Base-by-base conservation (phyloP, 805 yeast genomes). In the Lipomyces mesembrius region DNA sequence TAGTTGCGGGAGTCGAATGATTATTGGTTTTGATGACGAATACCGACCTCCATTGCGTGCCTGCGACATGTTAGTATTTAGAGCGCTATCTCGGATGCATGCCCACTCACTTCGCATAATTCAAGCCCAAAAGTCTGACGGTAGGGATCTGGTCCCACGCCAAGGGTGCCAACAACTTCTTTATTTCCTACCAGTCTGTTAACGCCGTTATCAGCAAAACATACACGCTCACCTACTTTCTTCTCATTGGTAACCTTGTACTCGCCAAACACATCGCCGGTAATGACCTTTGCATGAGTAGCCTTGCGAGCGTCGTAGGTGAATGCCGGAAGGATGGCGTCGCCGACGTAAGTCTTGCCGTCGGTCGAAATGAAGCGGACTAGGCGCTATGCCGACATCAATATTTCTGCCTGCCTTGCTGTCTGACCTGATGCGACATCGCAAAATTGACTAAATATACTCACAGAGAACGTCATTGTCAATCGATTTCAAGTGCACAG, bases 51-150 rank as follows among this genome's bases (percentile, higher is more conserved):
- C 4, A 57, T 12, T 17, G 73, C 73, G 37, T 71, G 73, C 62
- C 73, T 71, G 51, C 14, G 29, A 22, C 34, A 39, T 25, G 25
- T 20, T 35, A 59, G 12, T 9, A 39, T 51, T 12, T 49, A 8
- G 57, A 25, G 20, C 49, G 12, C n/a, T 22, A 54, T 43, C 49
- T 43, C 22, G 49, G 49, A 43, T 11, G 6, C 11, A 29, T 2
- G 14, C 1, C 39, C 14, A 46, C 81, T 62, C 78, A 80, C 72
- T 82, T 81, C 52, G 77, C 76, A 71, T 83, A 85, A 74, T 85
- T 85, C 75, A 85, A 78, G 0, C 88, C 88, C 43, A 85, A 78
- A 73, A 82, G 79, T 59, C 86, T 77, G 25, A 84, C 77, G 0
- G 83, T 79, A 5, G 75, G 76, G 1, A 82, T 75, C 57, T 80